Percentiles rank a stretch among this genome's conserved stretches.
Conservation (phyloP, 2,329 filamentous ascomycete genomes). For the Periconia digitata region DNA sequence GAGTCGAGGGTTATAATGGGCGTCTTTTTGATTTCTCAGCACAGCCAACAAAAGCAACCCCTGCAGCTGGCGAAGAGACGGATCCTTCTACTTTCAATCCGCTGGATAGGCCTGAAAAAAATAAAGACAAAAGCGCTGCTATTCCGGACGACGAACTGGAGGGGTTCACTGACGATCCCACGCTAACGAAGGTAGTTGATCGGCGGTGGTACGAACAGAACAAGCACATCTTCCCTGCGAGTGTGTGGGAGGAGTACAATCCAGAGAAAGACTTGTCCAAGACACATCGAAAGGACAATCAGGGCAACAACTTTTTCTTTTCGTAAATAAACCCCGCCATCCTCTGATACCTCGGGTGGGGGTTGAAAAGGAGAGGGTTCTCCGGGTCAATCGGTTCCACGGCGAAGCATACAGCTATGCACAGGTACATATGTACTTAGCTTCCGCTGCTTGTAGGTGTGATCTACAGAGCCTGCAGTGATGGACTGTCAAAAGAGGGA, state of each 20-base stretch:
- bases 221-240: constrained; percentile 97
- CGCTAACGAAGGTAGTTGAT: constrained; percentile 90
- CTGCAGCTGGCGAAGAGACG: constrained; percentile 18
- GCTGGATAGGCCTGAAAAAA: constrained; percentile 40
- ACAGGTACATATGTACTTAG: too few relatives aligned
- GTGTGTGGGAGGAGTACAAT: constrained; percentile 93
- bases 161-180: constrained; percentile 75
- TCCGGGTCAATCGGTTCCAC: too few relatives aligned
- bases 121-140: constrained; percentile 35
- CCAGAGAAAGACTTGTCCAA: constrained; percentile 81
- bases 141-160: constrained; percentile 60
- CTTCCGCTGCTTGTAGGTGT: too few relatives aligned
- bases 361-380: too few relatives aligned
- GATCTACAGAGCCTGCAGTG: too few relatives aligned
- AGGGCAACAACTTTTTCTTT: constrained; percentile 88
- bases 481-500: too few relatives aligned
- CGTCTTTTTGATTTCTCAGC: constrained; percentile 76
- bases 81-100: constrained; percentile 43
- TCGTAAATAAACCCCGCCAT: constrained; percentile 22
- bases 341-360: too few relatives aligned
- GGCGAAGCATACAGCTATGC: too few relatives aligned
- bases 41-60: constrained; percentile 49
- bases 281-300: constrained; percentile 76
- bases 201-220: constrained; percentile 95
- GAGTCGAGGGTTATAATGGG: constrained; percentile 71